Conservation (phyloP, 1,284 basidiomycete species). For the Microbotryum scabiosae region DNA sequence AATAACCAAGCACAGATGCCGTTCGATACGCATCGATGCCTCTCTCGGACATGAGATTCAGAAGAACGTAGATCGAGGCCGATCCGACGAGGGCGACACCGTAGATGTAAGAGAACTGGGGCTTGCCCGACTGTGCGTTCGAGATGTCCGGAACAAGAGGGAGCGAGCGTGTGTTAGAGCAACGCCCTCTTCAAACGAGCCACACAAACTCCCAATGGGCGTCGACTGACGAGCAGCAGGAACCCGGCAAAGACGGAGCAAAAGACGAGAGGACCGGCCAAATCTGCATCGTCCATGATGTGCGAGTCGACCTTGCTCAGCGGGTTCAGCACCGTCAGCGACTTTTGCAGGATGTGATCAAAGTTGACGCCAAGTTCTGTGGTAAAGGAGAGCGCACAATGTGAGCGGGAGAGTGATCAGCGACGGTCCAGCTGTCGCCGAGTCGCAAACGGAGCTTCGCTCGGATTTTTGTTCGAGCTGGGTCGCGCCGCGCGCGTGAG, state of each 20-base stretch:
- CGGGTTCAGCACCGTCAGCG: constrained; percentile 90
- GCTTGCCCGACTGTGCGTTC: constrained; percentile 74
- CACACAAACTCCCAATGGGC: too few relatives aligned
- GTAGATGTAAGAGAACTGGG: constrained; percentile 98
- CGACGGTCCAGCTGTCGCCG: too few relatives aligned
- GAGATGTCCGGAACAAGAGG: not conserved
- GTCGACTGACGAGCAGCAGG: constrained; percentile 67
- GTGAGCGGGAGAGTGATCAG: not conserved
- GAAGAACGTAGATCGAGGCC: constrained; percentile 84
- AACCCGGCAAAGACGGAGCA: constrained; percentile 88
- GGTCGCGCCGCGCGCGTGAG: not conserved
- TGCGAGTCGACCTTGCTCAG: constrained; percentile 75
- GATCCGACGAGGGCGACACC: constrained; percentile 92
- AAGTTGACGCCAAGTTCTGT: constrained; percentile 97
- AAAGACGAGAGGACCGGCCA: constrained; percentile 92
- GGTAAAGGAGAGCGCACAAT: not conserved
- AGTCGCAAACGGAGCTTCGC: too few relatives aligned
- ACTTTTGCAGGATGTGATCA: constrained; percentile 86
- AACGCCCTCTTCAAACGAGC: too few relatives aligned
- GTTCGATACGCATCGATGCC: constrained; percentile 96
- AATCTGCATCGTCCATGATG: constrained; percentile 99
- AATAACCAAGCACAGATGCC: constrained; percentile 93
- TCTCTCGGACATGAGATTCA: constrained; percentile 94
- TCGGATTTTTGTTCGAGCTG: not conserved
- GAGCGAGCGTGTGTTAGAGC: too few relatives aligned